Percentiles rank a stretch among this genome's conserved stretches.
Evolutionary conservation across 2,329 filamentous ascomycete species (phyloP).

Genomic region (Lizonia empirigonia): DNA sequence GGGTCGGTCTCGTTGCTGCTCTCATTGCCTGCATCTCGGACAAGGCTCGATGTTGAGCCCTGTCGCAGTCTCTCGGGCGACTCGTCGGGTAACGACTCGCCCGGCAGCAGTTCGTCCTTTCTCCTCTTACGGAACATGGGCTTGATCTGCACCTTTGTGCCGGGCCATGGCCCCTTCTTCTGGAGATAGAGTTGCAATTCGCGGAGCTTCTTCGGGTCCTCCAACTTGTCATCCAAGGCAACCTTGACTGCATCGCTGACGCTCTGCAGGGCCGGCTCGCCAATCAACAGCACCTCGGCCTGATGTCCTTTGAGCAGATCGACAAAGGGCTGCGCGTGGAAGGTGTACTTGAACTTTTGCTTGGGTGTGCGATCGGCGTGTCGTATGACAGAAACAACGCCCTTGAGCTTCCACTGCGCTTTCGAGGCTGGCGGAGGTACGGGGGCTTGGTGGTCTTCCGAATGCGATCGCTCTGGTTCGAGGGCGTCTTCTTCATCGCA

Average conservation of each 20-base stretch:
- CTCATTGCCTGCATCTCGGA: slow-evolving; percentile 29
- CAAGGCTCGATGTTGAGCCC: slow-evolving; percentile 25
- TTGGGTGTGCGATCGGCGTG: slow-evolving; percentile 98
- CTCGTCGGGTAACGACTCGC: slow-evolving; percentile 38
- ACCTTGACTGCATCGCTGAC: slow-evolving; percentile 86
- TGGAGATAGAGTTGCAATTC: slow-evolving; percentile 83
- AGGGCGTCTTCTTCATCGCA: slow-evolving; percentile 30
- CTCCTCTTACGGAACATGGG: slow-evolving; percentile 96
- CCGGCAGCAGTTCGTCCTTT: slow-evolving; percentile 60
- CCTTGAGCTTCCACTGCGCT: slow-evolving; percentile 97
- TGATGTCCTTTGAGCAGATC: slow-evolving; percentile 93
- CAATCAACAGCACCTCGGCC: slow-evolving; percentile 93
- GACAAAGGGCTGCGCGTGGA: slow-evolving; percentile 95
- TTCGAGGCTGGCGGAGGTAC: slow-evolving; percentile 67
- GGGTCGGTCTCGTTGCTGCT: slow-evolving; percentile 20
- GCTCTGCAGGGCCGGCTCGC: slow-evolving; percentile 84
- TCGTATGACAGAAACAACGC: slow-evolving; percentile 93
- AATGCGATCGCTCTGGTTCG: slow-evolving; percentile 35
- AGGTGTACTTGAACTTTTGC: slow-evolving; percentile 99
- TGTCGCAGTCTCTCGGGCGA: slow-evolving; percentile 34
- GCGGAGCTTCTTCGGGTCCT: slow-evolving; percentile 86
- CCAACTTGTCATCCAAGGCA: slow-evolving; percentile 77
- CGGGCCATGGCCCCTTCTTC: slow-evolving; percentile 91
- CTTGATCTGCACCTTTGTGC: slow-evolving; percentile 98
- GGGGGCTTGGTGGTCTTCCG: slow-evolving; percentile 39